Conservation (phyloP, 1,284 basidiomycete species). For the Vanrija sp. region DNA sequence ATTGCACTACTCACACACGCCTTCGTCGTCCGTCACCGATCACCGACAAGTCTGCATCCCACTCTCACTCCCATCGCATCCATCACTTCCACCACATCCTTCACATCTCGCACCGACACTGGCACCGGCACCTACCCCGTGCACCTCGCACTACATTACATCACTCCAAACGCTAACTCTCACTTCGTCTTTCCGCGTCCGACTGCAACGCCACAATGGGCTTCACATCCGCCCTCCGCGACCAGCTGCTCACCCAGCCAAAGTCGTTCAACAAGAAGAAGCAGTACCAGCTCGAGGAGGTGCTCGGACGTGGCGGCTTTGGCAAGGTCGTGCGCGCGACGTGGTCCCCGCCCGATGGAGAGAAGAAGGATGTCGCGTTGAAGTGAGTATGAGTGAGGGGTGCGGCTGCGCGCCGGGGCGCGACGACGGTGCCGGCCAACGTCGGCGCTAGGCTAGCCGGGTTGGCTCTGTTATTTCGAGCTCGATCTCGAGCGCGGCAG, state of each 20-base stretch:
- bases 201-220: constrained; percentile 21
- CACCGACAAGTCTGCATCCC: not conserved
- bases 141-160: no score
- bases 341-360: constrained; percentile 53
- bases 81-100: not conserved
- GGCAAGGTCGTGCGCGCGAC: constrained; percentile 68
- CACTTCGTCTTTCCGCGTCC: not conserved
- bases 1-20: not conserved
- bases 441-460: not conserved
- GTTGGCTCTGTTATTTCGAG: not conserved
- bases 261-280: constrained; percentile 80
- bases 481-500: not conserved
- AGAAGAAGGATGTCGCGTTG: constrained; percentile 71
- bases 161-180: not conserved
- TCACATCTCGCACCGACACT: no score
- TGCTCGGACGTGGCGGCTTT: constrained; percentile 76
- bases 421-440: not conserved
- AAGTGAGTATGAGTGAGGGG: constrained; percentile 32
- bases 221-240: constrained; percentile 37
- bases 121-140: no score
- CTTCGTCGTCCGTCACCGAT: not conserved
- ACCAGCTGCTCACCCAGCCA: constrained; percentile 67
- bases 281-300: constrained; percentile 46
- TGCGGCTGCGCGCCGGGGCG: not conserved
- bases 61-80: no score